These are phyloP conservation scores for Phytophthora citrophthora DNA, from an alignment of 352 stramenopile genomes.

Conservation along the genomic window DNA sequence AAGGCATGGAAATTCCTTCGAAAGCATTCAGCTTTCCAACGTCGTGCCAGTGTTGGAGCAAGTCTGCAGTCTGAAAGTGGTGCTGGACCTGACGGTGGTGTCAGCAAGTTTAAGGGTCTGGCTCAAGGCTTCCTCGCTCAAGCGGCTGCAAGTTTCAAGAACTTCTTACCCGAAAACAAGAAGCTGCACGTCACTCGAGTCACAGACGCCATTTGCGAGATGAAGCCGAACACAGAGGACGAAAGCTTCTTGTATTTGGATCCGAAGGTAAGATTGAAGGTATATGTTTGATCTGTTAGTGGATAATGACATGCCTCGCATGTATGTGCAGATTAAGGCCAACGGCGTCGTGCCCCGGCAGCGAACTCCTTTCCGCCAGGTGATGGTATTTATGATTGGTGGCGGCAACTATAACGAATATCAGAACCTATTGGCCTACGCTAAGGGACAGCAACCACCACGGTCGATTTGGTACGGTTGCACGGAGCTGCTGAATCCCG, in stretches of 20 bases:
- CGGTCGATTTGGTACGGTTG: constrained; percentile 89
- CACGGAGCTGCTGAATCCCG: constrained; percentile 88
- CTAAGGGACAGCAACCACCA: constrained; percentile 68
- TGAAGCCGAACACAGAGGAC: constrained; percentile 83
- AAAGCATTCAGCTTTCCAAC: constrained; percentile 84
- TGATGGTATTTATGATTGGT: constrained; percentile 90
- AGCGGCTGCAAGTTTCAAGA: constrained; percentile 85
- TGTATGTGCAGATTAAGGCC: constrained; percentile 63
- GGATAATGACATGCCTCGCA: constrained; percentile 2
- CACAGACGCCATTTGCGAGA: constrained; percentile 81
- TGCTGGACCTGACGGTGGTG: constrained; percentile 37
- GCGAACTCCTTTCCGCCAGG: constrained; percentile 79
- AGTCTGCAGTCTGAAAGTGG: constrained; percentile 45
- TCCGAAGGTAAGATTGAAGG: constrained; percentile 60
- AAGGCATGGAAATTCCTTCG: constrained; percentile 84
- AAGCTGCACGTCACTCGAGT: constrained; percentile 88
- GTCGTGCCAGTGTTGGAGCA: constrained; percentile 71
- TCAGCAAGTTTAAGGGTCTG: constrained; percentile 85
- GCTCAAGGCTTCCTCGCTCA: constrained; percentile 84
- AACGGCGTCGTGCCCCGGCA: constrained; percentile 74
- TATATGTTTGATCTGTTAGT: neutral
- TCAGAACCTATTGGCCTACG: constrained; percentile 86
- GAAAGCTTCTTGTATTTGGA: constrained; percentile 87
- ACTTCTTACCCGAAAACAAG: constrained; percentile 89
- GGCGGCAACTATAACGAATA: constrained; percentile 91